phyloP scores from a whole-genome alignment of 164 flowering plant species.

The Dillenia suffruticosa region DNA sequence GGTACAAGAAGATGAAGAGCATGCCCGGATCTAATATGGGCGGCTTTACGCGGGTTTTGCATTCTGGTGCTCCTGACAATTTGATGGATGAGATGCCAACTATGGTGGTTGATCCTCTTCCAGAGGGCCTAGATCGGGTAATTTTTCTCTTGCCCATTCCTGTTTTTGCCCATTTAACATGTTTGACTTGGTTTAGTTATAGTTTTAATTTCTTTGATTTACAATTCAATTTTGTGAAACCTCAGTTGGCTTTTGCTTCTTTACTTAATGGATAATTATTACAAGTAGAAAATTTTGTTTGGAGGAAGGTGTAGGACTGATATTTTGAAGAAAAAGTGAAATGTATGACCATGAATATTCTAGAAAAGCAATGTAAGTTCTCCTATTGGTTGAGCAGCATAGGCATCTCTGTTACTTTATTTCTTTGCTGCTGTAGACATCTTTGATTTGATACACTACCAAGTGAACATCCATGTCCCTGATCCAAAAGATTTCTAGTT shows the following conservation, averaged over 20 bases:
- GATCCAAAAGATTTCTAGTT: too few species aligned
- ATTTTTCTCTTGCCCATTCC: slow-evolving; percentile 2
- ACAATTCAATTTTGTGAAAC: too few species aligned
- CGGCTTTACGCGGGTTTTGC: slow-evolving; percentile 82
- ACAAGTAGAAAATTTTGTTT: neutral
- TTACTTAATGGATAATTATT: neutral
- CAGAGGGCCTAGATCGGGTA: slow-evolving; percentile 79
- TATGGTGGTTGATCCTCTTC: slow-evolving; percentile 89
- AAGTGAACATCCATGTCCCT: too few species aligned
- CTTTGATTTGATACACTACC: too few species aligned
- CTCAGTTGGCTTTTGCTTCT: too few species aligned
- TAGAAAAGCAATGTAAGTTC: too few species aligned
- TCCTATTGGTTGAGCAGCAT: too few species aligned
- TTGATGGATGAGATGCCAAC: slow-evolving; percentile 95
- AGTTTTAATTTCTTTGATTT: too few species aligned
- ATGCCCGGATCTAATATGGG: slow-evolving; percentile 94
- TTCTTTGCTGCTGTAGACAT: too few species aligned
- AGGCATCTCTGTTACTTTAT: too few species aligned
- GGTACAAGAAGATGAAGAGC: slow-evolving; percentile 74
- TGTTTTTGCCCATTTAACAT: neutral
- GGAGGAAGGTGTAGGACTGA: neutral
- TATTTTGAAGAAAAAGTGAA: too few species aligned
- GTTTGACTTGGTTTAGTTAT: neutral
- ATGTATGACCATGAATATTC: too few species aligned
- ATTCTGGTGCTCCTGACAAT: slow-evolving; percentile 83